Evolutionary conservation across 495 filamentous ascomycete genomes (phyloP).

Genomic region (Aspergillus nanangensis): DNA sequence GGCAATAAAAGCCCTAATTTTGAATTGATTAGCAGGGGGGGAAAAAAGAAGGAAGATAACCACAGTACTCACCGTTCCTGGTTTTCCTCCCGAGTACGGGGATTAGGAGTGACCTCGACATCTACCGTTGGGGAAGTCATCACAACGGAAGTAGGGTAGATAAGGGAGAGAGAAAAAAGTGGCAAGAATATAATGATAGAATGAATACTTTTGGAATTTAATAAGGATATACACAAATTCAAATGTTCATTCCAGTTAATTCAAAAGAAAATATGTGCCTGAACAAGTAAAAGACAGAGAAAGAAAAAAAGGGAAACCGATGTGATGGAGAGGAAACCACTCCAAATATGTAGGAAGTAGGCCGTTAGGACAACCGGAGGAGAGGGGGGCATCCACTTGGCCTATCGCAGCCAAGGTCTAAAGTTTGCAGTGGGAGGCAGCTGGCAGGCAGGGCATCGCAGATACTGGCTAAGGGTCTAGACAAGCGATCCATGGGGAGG

Average conservation of each 20-base stretch:
- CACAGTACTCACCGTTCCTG: conserved; percentile 64
- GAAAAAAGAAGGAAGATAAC: background rate
- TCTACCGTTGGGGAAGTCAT: conserved; percentile 28
- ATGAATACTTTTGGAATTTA: background rate
- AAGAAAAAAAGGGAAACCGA: background rate
- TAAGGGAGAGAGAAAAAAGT: background rate
- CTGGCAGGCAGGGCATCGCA: background rate
- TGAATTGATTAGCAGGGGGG: background rate
- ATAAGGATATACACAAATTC: background rate
- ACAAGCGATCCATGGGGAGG: conserved; percentile 3
- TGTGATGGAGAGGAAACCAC: background rate
- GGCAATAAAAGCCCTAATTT: conserved; percentile 79
- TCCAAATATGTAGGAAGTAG: background rate
- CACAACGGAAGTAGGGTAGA: background rate
- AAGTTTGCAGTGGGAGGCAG: background rate
- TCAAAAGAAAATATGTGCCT: background rate
- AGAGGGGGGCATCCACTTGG: background rate
- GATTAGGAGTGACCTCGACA: conserved; percentile 32
- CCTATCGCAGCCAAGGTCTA: background rate
- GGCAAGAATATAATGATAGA: background rate
- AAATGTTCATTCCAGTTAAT: background rate
- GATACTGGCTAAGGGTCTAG: conserved; percentile 1
- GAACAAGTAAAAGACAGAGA: background rate
- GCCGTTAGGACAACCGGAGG: background rate
- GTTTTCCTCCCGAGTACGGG: conserved; percentile 68